Evolutionary conservation across 1,284 basidiomycete species (phyloP).

Genomic region (Bjerkandera adusta): DNA sequence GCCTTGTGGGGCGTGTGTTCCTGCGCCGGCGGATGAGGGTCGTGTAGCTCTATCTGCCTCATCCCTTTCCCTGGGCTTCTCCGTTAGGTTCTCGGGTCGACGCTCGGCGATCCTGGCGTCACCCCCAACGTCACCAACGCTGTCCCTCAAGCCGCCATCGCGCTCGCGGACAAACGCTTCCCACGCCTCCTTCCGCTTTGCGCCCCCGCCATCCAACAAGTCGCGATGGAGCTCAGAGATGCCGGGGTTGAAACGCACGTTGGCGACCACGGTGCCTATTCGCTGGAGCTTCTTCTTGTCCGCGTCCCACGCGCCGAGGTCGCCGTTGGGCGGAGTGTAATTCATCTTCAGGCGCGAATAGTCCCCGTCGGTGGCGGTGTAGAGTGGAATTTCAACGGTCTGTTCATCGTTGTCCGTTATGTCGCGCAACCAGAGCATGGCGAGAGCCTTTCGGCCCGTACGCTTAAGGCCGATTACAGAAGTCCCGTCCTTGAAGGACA

Average conservation of each 20-base stretch:
- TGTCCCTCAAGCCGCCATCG: conserved; percentile 39
- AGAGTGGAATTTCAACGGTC: conserved; percentile 39
- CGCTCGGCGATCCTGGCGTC: conserved; percentile 14
- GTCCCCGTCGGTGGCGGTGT: conserved; percentile 31
- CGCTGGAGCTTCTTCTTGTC: conserved; percentile 43
- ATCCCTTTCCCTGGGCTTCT: conserved; percentile 16
- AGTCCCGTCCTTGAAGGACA: conserved; percentile 49
- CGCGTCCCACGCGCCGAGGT: conserved; percentile 44
- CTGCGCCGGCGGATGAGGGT: not conserved
- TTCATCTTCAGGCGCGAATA: conserved; percentile 51
- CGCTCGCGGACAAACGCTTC: conserved; percentile 34
- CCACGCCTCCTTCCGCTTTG: conserved; percentile 29
- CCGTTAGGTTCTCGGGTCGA: conserved; percentile 16
- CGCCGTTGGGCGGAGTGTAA: conserved; percentile 54
- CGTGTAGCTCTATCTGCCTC: conserved; percentile 13
- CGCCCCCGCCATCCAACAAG: conserved; percentile 27
- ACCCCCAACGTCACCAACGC: conserved; percentile 22
- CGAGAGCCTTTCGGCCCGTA: conserved; percentile 48
- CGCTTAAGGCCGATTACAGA: conserved; percentile 33
- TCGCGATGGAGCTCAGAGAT: conserved; percentile 38
- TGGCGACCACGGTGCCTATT: conserved; percentile 29
- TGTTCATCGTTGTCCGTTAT: conserved; percentile 42
- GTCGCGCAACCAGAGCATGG: conserved; percentile 61
- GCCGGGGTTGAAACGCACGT: conserved; percentile 28
- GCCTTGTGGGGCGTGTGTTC: conserved; percentile 5